Evolutionary conservation across 441 rosid species (phyloP).

Genomic region (Breynia disticha): DNA sequence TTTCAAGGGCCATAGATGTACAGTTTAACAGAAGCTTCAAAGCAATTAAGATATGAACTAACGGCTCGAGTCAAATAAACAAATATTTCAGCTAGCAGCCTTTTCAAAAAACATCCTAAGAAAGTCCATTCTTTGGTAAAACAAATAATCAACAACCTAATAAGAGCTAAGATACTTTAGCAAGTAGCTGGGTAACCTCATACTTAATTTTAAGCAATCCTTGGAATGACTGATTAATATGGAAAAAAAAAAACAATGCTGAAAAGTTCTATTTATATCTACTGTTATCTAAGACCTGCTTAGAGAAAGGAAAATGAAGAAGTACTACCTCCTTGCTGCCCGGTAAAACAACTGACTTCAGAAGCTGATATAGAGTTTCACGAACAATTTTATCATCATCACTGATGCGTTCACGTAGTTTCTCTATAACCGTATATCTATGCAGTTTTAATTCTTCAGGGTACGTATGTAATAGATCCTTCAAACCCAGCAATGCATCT

Average conservation of each 20-base stretch:
- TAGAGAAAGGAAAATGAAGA: constrained; percentile 5
- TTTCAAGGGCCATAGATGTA: too few relatives aligned
- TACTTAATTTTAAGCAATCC: too few relatives aligned
- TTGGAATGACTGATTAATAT: neutral
- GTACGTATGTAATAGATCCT: constrained; percentile 50
- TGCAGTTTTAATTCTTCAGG: constrained; percentile 58
- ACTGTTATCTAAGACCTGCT: neutral
- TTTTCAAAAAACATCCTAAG: too few relatives aligned
- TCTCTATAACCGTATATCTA: constrained; percentile 47
- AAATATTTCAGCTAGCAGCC: neutral
- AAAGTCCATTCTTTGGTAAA: too few relatives aligned
- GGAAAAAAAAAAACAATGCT: neutral
- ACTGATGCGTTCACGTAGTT: constrained; percentile 54
- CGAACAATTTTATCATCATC: constrained; percentile 65
- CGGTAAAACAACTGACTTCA: constrained; percentile 56
- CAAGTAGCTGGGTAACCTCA: too few relatives aligned
- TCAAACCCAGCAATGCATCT: constrained; percentile 76
- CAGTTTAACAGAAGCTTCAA: too few relatives aligned
- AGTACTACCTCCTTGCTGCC: constrained; percentile 78
- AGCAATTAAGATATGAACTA: neutral
- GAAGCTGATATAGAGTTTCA: constrained; percentile 47
- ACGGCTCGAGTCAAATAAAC: neutral
- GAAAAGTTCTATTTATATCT: neutral
- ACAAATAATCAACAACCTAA: too few relatives aligned
- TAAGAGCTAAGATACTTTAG: too few relatives aligned